These are phyloP conservation scores for Glebionis coronaria DNA, from an alignment of 129 eudicot species.

Conservation along the genomic window DNA sequence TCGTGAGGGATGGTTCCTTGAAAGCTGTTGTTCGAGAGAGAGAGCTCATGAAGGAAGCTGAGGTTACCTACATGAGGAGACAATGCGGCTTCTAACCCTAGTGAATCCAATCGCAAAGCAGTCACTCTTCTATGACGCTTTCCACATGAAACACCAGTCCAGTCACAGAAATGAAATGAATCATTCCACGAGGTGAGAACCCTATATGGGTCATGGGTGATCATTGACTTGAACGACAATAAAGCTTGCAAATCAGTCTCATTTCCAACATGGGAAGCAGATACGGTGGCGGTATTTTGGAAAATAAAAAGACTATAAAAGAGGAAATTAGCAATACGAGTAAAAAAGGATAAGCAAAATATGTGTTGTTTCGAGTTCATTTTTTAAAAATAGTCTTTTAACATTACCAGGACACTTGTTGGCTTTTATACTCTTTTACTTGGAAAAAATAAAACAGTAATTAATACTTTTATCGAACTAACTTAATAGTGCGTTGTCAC, in stretches of 20 bases:
- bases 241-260: slow-evolving; percentile 10
- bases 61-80: slow-evolving; percentile 28
- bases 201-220: neutral
- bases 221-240: slow-evolving; percentile 1
- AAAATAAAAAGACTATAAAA: neutral
- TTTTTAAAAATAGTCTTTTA: neutral
- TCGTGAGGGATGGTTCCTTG: slow-evolving; percentile 17
- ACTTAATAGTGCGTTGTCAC: no score
- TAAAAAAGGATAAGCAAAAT: neutral
- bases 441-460: no score
- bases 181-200: slow-evolving; percentile 18
- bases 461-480: no score
- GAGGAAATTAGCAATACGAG: neutral
- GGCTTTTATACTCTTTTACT: no score
- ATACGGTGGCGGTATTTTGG: neutral
- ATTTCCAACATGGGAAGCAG: neutral
- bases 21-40: neutral
- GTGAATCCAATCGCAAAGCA: neutral
- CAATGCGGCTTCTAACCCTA: slow-evolving; percentile 14
- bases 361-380: neutral
- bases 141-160: slow-evolving; percentile 24
- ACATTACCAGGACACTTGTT: neutral
- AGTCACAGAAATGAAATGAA: slow-evolving; percentile 25
- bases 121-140: slow-evolving; percentile 11
- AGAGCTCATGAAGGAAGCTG: slow-evolving; percentile 1